These are phyloP conservation scores for Pythium guiyangense DNA, from an alignment of 352 stramenopile species.

Conservation along the genomic window DNA sequence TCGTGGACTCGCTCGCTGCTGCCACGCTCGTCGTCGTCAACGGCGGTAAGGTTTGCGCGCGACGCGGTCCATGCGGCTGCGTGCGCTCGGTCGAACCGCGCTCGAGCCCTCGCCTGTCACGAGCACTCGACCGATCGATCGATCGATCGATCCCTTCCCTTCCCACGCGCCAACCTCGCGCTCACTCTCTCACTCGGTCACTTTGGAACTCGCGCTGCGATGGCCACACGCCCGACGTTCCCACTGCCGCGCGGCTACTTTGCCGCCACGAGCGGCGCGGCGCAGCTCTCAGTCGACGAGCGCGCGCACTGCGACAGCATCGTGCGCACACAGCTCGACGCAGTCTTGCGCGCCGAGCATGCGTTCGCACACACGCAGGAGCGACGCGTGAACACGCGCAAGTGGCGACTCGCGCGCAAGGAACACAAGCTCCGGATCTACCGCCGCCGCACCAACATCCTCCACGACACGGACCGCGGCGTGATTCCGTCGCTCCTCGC, in stretches of 20 bases:
- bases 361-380: conserved; percentile 19
- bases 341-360: conserved; percentile 27
- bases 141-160: too few relatives aligned
- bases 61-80: too few relatives aligned
- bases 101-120: too few relatives aligned
- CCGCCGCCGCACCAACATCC: conserved; percentile 13
- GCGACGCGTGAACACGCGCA: conserved; percentile 21
- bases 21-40: too few relatives aligned
- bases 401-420: conserved; percentile 41
- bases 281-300: conserved; percentile 22
- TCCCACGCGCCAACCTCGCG: too few relatives aligned
- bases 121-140: too few relatives aligned
- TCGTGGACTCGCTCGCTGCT: too few relatives aligned
- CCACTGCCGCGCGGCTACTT: conserved; percentile 27
- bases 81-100: too few relatives aligned
- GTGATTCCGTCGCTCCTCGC: conserved; percentile 27
- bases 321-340: conserved; percentile 17
- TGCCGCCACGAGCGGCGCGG: conserved; percentile 3
- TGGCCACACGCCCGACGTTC: conserved; percentile 10
- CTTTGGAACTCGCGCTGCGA: too few relatives aligned
- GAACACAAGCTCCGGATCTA: conserved; percentile 38
- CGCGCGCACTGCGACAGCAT: conserved; percentile 23
- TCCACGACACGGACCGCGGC: background rate
- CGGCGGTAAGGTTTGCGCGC: too few relatives aligned
- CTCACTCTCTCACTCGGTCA: too few relatives aligned